Base-by-base conservation (phyloP, 2,329 filamentous ascomycete genomes). In the Venturia pyrina region DNA sequence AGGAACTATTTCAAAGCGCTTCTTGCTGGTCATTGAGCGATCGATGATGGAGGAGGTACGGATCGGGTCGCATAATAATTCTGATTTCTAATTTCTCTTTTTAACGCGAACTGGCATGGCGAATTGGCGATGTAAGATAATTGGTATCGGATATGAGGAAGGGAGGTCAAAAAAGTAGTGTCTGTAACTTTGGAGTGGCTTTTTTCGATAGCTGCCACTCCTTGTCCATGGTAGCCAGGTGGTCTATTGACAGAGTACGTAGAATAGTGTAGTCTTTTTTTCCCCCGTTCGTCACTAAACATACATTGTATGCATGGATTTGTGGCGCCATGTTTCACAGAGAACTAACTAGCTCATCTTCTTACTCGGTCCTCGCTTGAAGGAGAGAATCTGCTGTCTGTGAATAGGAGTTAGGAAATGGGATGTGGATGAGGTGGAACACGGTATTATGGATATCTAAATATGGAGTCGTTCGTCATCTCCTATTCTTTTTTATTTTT, bases 1-100 rank as follows among this genome's bases (percentile, higher is more conserved):
- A 80, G 87, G 70, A 82, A 83, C 65, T 90, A 90, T 71, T 91
- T 90, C 74, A 81, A 81, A 67, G 82, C 83, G 66, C 80, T 89
- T 50, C 86, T 88, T 83, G 83, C 78, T n/a, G 32, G 53, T 59
- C 53, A 59, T 59, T 59, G 32, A 59, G 53, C 32, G 15, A 21
- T 37, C 37, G 53, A 53, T 59, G 53, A 53, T 24, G 10, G 8
- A 53, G 13, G 13, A 15, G 24, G 21, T 32, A 59, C 7, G 53
- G 15, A 32, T 34, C 3, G 28, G 53, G 32, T 59, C 10, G 53
- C 53, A 59, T 37, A 37, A 15, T 59, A 37, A 59, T 57, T 34
- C 24, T 57, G 13, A 19, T 37, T 57, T 53, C 10, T 21, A n/a
- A 59, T 5, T 59, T 28, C 28, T 28, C 28, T 4, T 37, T 59